Evolutionary conservation across 73 alveolate genomes (phyloP), one percentile per base, ranked within the genome.

Genomic region (Tetrahymena thermophila): DNA sequence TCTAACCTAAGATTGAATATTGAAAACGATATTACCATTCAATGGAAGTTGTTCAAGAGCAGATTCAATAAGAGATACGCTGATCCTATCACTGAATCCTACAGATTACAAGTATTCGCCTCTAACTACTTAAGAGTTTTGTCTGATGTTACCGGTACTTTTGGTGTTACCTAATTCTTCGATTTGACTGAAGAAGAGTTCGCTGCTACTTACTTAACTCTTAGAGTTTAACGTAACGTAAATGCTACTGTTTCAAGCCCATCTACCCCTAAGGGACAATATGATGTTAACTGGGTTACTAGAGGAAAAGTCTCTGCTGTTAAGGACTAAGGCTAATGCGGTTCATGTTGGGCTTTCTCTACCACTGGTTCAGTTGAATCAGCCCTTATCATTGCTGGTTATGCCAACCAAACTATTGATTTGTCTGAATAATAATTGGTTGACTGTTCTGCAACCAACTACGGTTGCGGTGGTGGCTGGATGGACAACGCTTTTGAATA

Each of bases 391-490:
- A 93, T 56, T 85, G 31, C 38, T 37, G 95, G 96, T 43, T 31
- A 34, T n/a, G 93, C 43, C 7, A 34, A 28, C 25, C 5, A 10
- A 85, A 1, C 55, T 21, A 37, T 38, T 55, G 84, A 34, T 38
- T 84, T 96, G 34, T 96, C 98, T 10, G 97, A 94, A 95, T 94
- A 97, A 94, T 71, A 96, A 50, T 94, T 97, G 13, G 95, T 97
- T 94, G 98, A 97, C 83, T 97, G 97, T 85, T 96, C 98, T 23
- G 58, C 50, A 38, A 85, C 95, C 44, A 96, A 94, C 57, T 38
- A 89, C 35, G 99, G 99, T 40, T 97, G 99, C 96, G 57, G 93
- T 56, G 99, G 99, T 23, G 99, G 99, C 10, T 58, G 85, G 95
- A 93, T 57, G 97, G 97, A 96, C 89, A 35, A 35, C 28, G 99